Percentiles rank a stretch among this genome's conserved stretches.
These are phyloP conservation scores for Helicocarpus griseus DNA, from an alignment of 2,329 filamentous ascomycete genomes.

Conservation along the genomic window DNA sequence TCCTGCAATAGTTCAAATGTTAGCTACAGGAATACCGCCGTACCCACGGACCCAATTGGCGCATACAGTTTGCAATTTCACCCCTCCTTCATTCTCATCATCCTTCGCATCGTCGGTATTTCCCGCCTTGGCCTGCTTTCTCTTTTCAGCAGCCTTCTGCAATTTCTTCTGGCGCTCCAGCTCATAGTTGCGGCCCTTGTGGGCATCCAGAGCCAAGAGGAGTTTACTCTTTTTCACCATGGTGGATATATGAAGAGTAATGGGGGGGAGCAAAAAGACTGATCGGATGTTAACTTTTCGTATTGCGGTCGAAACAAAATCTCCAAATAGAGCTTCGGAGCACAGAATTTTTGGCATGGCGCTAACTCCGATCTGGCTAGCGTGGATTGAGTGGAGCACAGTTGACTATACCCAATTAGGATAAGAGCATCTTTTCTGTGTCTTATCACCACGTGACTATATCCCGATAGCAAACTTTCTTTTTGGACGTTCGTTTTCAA, in stretches of 20 bases:
- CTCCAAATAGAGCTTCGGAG: not conserved
- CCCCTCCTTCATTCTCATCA: constrained; percentile 22
- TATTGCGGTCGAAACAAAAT: not conserved
- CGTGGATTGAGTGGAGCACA: not conserved
- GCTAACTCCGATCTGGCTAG: not conserved
- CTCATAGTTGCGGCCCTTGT: constrained; percentile 58
- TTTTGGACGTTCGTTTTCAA: not conserved
- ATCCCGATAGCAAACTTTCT: not conserved
- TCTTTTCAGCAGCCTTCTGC: constrained; percentile 39
- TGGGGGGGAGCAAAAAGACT: not conserved
- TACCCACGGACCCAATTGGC: not conserved
- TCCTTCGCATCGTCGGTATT: constrained; percentile 1
- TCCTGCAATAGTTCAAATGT: not conserved
- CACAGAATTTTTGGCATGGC: not conserved
- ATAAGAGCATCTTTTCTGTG: not conserved
- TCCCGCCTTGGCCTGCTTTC: constrained; percentile 27
- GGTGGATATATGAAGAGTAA: not conserved
- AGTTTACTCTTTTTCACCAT: constrained; percentile 51
- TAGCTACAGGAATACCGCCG: not conserved
- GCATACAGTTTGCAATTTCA: constrained; percentile 15
- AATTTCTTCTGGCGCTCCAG: constrained; percentile 69
- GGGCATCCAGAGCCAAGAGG: constrained; percentile 47
- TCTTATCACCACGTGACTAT: constrained; percentile 1
- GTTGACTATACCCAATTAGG: not conserved
- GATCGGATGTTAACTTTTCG: not conserved